Conservation (phyloP, 352 stramenopile species). For the Phytophthora meadii region DNA sequence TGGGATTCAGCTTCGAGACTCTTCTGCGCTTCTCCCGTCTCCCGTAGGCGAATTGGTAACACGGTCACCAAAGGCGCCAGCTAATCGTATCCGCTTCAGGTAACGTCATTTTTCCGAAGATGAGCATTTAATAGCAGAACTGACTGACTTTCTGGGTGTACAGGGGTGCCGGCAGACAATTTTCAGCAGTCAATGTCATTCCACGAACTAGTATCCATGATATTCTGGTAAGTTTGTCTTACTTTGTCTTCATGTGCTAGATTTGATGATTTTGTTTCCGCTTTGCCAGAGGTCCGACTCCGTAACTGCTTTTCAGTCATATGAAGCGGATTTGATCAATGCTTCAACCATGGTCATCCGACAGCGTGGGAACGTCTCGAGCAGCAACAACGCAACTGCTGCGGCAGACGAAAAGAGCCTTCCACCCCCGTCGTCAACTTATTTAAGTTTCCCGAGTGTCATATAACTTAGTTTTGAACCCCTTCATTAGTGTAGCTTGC, state of each 20-base stretch:
- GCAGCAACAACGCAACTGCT: conserved; percentile 25
- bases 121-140: too few species aligned
- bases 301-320: conserved; percentile 38
- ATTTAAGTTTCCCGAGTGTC: conserved; percentile 55
- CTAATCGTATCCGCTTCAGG: conserved; percentile 55
- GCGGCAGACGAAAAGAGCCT: conserved; percentile 29
- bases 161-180: conserved; percentile 65
- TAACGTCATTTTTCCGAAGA: conserved; percentile 4
- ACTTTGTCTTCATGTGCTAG: conserved; percentile 1
- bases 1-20: conserved; percentile 27
- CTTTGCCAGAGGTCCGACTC: conserved; percentile 42
- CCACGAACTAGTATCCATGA: conserved; percentile 41
- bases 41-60: conserved; percentile 46
- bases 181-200: conserved; percentile 50
- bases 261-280: conserved; percentile 4
- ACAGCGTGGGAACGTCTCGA: conserved; percentile 39
- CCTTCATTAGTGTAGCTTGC: conserved; percentile 14
- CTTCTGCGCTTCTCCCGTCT: conserved; percentile 46
- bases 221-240: conserved; percentile 43
- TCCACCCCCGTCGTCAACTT: conserved; percentile 23
- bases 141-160: conserved; percentile 6
- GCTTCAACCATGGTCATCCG: conserved; percentile 63
- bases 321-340: conserved; percentile 66
- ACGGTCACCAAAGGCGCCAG: conserved; percentile 56
- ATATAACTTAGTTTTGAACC: conserved; percentile 19